Evolutionary conservation across 129 eudicot species (phyloP).

Genomic region (Tanacetum coccineum): DNA sequence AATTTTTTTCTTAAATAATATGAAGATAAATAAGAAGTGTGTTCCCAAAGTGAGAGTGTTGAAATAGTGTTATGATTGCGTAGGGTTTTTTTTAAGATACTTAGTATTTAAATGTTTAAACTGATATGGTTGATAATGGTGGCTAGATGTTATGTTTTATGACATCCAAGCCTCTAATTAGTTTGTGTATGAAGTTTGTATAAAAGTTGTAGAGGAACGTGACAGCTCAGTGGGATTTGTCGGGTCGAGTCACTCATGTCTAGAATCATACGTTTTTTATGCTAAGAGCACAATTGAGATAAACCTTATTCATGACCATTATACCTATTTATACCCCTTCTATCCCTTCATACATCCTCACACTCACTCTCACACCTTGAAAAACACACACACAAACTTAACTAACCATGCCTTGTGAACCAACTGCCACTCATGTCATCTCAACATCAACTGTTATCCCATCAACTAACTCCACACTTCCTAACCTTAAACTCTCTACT

Average conservation of each 20-base stretch:
- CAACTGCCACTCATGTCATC: conserved; percentile 27
- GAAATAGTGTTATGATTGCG: too few relatives aligned
- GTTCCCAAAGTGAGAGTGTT: too few relatives aligned
- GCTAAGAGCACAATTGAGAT: conserved; percentile 12
- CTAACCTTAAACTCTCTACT: conserved; percentile 55
- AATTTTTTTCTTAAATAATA: too few relatives aligned
- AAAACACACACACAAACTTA: not conserved
- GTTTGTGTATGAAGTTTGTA: not conserved
- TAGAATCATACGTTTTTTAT: conserved; percentile 27
- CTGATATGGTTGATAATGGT: too few relatives aligned
- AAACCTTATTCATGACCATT: conserved; percentile 31
- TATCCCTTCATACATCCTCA: conserved; percentile 10
- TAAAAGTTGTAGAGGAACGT: conserved; percentile 27
- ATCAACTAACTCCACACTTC: conserved; percentile 31
- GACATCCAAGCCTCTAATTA: too few relatives aligned
- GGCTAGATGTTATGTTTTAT: too few relatives aligned
- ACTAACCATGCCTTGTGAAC: conserved; percentile 38
- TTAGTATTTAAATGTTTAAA: too few relatives aligned
- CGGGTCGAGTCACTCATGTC: conserved; percentile 32
- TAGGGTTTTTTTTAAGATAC: too few relatives aligned
- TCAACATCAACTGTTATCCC: conserved; percentile 47
- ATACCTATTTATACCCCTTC: conserved; percentile 31
- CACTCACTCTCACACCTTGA: conserved; percentile 5
- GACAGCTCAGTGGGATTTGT: conserved; percentile 34
- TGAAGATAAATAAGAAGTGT: too few relatives aligned